Conservation (phyloP, 768 basidiomycete genomes). For the Suillus sp. region DNA sequence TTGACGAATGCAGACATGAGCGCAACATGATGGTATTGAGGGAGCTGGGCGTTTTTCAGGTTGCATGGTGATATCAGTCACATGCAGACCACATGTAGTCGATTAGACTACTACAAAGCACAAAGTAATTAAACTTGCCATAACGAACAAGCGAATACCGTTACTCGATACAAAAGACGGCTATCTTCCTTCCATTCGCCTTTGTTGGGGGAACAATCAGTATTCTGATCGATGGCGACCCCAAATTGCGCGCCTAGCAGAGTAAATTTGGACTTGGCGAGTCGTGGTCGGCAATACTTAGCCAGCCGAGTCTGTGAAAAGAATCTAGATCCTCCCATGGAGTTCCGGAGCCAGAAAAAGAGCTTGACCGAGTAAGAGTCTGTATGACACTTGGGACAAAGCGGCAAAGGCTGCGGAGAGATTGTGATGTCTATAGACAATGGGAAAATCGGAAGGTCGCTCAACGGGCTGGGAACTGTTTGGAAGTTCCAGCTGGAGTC, state of each 20-base stretch:
- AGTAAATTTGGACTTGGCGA: neutral
- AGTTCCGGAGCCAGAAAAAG: neutral
- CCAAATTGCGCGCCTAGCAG: neutral
- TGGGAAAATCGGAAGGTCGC: neutral
- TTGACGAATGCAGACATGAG: no score
- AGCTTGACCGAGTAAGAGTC: neutral
- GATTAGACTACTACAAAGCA: neutral
- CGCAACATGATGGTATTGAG: neutral
- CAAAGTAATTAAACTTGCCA: neutral
- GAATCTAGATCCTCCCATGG: neutral
- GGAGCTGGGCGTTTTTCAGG: no score
- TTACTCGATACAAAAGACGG: neutral
- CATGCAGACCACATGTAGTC: neutral
- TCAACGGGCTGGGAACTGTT: neutral
- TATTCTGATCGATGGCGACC: neutral
- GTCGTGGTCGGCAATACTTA: neutral
- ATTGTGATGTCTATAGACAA: neutral
- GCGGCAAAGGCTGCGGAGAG: neutral
- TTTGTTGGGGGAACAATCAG: neutral
- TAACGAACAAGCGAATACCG: neutral
- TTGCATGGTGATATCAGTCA: neutral
- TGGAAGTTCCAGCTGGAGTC: neutral
- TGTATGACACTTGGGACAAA: neutral
- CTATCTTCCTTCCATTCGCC: neutral
- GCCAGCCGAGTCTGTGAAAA: neutral